Evolutionary conservation across 768 basidiomycete genomes (phyloP).

Genomic region (Tulasnella sp.): DNA sequence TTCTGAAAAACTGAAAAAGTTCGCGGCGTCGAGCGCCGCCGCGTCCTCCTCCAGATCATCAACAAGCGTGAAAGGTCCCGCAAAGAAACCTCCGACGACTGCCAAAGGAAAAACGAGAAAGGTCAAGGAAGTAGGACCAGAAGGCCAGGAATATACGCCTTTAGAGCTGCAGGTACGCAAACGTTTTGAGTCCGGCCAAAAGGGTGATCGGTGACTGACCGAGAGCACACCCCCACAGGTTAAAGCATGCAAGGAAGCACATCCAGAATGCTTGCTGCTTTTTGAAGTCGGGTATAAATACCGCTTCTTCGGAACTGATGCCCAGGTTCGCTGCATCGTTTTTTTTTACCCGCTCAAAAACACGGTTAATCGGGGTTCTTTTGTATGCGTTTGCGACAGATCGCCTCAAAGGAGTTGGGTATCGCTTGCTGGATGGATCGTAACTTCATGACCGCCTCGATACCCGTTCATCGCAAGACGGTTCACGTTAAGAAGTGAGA

Average conservation of each 20-base stretch:
- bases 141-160: slow-evolving; percentile 65
- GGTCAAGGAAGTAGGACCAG: slow-evolving; percentile 50
- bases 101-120: slow-evolving; percentile 26
- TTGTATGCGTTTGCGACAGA: slow-evolving; percentile 38
- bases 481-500: slow-evolving; percentile 22
- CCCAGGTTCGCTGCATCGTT: slow-evolving; percentile 43
- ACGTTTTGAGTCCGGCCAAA: background rate
- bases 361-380: background rate
- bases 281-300: slow-evolving; percentile 81
- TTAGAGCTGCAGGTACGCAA: slow-evolving; percentile 57
- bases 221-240: background rate
- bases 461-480: slow-evolving; percentile 56
- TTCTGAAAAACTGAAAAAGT: slow-evolving; percentile 14
- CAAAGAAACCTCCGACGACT: slow-evolving; percentile 19
- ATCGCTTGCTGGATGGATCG: slow-evolving; percentile 64
- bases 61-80: background rate
- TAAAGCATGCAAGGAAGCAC: slow-evolving; percentile 16
- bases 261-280: slow-evolving; percentile 46
- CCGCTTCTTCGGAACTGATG: slow-evolving; percentile 76
- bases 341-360: too few relatives aligned
- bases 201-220: background rate
- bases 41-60: background rate
- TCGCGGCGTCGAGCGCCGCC: background rate
- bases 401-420: slow-evolving; percentile 67
- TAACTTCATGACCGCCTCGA: slow-evolving; percentile 67